A percentile compares a stretch with the other conserved stretches of the same genome.
These are phyloP conservation scores for Capsicum chinense DNA, from an alignment of 257 asterid species.

Conservation along the genomic window DNA sequence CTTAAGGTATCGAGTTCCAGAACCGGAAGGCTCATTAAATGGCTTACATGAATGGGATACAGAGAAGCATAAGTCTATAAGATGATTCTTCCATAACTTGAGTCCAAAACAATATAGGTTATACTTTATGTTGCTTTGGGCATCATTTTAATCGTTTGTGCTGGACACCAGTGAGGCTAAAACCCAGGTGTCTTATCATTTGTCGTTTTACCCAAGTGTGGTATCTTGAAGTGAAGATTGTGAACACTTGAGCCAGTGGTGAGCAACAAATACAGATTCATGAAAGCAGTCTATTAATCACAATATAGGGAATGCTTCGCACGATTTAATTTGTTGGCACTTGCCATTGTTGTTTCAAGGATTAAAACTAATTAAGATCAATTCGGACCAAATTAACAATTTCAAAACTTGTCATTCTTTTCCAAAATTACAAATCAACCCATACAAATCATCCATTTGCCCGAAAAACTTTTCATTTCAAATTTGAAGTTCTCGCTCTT, in stretches of 20 bases:
- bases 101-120: background rate
- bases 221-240: slow-evolving; percentile 20
- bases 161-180: background rate
- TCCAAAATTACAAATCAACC: too few species aligned
- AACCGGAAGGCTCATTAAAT: background rate
- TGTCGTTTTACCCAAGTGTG: background rate
- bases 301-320: background rate
- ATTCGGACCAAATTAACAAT: too few species aligned
- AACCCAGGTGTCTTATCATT: background rate
- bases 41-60: background rate
- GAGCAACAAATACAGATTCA: slow-evolving; percentile 22
- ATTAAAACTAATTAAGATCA: too few species aligned
- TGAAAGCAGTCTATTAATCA: slow-evolving; percentile 18
- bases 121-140: background rate
- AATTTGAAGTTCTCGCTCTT: too few species aligned
- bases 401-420: too few species aligned
- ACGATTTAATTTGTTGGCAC: background rate
- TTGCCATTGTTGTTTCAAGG: slow-evolving; percentile 4
- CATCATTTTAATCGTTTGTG: background rate
- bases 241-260: background rate
- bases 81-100: slow-evolving; percentile 9
- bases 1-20: slow-evolving; percentile 6
- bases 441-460: too few species aligned
- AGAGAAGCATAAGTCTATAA: background rate
- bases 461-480: too few species aligned